Evolutionary conservation across 345 rosid species (phyloP), one percentile per base, ranked within the genome.

Genomic region (Adansonia digitata): DNA sequence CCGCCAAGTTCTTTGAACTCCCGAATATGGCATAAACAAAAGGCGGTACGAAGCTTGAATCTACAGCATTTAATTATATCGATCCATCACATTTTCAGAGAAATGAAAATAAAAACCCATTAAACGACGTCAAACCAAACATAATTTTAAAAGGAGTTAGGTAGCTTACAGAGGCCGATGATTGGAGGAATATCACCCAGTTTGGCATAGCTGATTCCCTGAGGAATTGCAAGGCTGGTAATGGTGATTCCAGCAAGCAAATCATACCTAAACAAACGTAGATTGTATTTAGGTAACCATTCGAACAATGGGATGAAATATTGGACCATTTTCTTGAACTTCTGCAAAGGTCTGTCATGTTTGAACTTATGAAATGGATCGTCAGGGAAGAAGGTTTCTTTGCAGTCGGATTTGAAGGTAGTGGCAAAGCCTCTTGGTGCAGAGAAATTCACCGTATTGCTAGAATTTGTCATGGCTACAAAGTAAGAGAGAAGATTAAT

Each of bases 141-240:
- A 51, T 26, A 20, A n/a, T 20, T 9, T 51, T 51, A 4, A 7
- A 10, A 24, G 4, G 0, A 52, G 27, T 46, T 46, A 7, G 49
- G 49, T 0, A 45, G 27, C 94, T 82, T 77, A 94, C 94, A 92
- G 6, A 94, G 88, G 84, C 98, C 98, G 56, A 87, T 80, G 74
- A 94, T 88, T 4, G 97, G 97, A 76, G 97, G 94, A 71, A 94
- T 9, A 9, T 77, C 42, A 12, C 87, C 97, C 59, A 94, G 98
- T 79, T 89, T 94, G 14, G 97, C 98, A 69, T 94, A 94, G 74
- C 98, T 94, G 75, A 92, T 94, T 15, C 98, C 98, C 69, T 94
- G 97, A 67, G 98, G 98, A 57, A 94, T 91, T 20, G 98, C 97
- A 20, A 94, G 94, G 75, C 90, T 85, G 71, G 97, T 86, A 48